These are phyloP conservation scores for Pleurotus giganteus DNA, from an alignment of 768 basidiomycete species.

Conservation along the genomic window DNA sequence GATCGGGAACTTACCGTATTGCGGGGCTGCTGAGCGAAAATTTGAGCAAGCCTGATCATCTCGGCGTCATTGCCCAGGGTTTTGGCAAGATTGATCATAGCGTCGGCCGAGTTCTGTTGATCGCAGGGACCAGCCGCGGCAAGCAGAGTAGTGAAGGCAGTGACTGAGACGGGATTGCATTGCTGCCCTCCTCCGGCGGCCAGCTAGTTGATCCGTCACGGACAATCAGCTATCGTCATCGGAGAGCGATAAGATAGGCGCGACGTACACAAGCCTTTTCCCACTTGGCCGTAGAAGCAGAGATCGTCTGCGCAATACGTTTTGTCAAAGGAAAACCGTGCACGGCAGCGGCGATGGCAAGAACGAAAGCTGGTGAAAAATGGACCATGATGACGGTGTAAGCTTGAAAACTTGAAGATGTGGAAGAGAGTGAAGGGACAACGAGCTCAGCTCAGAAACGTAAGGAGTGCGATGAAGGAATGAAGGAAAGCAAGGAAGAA, in stretches of 20 bases:
- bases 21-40: slow-evolving; percentile 57
- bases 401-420: background rate
- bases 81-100: slow-evolving; percentile 46
- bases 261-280: too few relatives aligned
- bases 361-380: slow-evolving; percentile 4
- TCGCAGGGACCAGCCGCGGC: slow-evolving; percentile 51
- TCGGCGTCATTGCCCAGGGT: slow-evolving; percentile 34
- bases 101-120: slow-evolving; percentile 55
- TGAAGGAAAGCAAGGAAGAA: background rate
- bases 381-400: background rate
- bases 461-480: background rate
- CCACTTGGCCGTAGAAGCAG: too few relatives aligned
- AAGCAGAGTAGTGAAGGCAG: slow-evolving; percentile 58
- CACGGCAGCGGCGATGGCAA: too few relatives aligned
- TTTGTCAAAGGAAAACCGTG: too few relatives aligned
- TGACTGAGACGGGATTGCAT: slow-evolving; percentile 57
- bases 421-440: slow-evolving; percentile 11
- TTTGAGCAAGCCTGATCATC: slow-evolving; percentile 51
- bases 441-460: slow-evolving; percentile 12
- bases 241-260: background rate
- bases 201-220: slow-evolving; percentile 29
- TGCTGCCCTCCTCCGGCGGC: slow-evolving; percentile 53
- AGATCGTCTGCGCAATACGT: too few relatives aligned
- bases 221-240: too few relatives aligned
- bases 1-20: too few relatives aligned